phyloP scores from a whole-genome alignment of 2,329 filamentous ascomycete genomes.

The Mycosphaerella sp. region DNA sequence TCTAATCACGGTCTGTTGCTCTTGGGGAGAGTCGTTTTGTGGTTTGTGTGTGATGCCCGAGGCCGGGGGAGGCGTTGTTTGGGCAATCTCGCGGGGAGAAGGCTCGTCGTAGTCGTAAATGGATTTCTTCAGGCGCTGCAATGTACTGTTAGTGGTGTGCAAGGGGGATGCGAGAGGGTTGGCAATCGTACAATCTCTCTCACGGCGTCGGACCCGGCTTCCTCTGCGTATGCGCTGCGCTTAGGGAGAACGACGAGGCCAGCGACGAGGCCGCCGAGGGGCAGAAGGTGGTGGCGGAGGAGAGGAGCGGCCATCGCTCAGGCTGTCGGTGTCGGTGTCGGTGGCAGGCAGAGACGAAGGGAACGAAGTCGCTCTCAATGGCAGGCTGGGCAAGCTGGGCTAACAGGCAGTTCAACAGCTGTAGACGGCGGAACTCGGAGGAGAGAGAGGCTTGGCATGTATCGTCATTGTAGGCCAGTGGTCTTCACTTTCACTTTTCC shows the following conservation, averaged over 20 bases:
- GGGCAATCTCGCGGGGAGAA: conserved; percentile 33
- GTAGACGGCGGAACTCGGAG: not conserved
- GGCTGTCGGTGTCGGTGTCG: conserved; percentile 1
- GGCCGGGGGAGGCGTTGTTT: conserved; percentile 35
- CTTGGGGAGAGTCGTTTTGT: conserved; percentile 17
- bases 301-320: conserved; percentile 48
- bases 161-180: not conserved
- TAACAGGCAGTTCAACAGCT: no score
- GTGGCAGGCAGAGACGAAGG: no score
- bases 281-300: conserved; percentile 48
- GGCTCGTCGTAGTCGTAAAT: conserved; percentile 63
- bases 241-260: conserved; percentile 44
- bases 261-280: conserved; percentile 42
- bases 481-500: not conserved
- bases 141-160: no score
- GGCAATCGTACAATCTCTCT: conserved; percentile 24
- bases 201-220: conserved; percentile 29
- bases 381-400: not conserved
- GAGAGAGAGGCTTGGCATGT: not conserved
- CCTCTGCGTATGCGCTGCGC: conserved; percentile 46
- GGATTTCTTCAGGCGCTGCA: conserved; percentile 46
- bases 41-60: conserved; percentile 32
- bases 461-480: no score
- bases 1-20: conserved; percentile 26
- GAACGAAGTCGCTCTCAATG: conserved; percentile 12